Evolutionary conservation across 2,329 filamentous ascomycete genomes (phyloP).

Genomic region (Thelonectria discophora): DNA sequence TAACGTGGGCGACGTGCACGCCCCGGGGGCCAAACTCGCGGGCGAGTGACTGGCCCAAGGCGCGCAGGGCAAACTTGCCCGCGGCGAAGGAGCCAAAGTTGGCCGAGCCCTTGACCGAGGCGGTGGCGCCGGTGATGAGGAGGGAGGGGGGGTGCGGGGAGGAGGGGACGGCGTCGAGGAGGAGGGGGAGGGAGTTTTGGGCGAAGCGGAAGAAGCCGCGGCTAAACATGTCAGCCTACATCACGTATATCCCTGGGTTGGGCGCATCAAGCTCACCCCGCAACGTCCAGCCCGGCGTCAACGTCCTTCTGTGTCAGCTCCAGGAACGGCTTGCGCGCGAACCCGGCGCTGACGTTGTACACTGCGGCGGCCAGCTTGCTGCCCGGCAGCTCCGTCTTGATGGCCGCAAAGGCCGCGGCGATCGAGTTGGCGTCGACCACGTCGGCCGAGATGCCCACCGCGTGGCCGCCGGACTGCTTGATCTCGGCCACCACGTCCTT

Average conservation of each 20-base stretch:
- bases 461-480: conserved; percentile 70
- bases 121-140: conserved; percentile 88
- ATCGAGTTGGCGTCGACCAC: conserved; percentile 56
- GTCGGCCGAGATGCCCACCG: conserved; percentile 72
- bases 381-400: conserved; percentile 66
- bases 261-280: conserved; percentile 64
- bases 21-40: conserved; percentile 86
- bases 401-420: conserved; percentile 66
- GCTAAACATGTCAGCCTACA: too few relatives aligned
- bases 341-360: conserved; percentile 71
- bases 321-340: conserved; percentile 65
- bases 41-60: conserved; percentile 77
- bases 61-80: conserved; percentile 82
- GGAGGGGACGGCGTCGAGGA: conserved; percentile 67
- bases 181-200: conserved; percentile 73
- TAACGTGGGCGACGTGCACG: conserved; percentile 82
- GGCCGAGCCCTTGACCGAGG: conserved; percentile 77
- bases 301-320: conserved; percentile 63
- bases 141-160: conserved; percentile 75
- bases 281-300: conserved; percentile 54
- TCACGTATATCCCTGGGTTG: too few relatives aligned
- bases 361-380: conserved; percentile 70
- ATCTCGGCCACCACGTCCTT: conserved; percentile 74
- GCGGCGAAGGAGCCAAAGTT: conserved; percentile 76
- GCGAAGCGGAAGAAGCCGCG: conserved; percentile 81